Base-by-base conservation (phyloP, 2,329 filamentous ascomycete species). In the Ceratocystiopsis minuta region DNA sequence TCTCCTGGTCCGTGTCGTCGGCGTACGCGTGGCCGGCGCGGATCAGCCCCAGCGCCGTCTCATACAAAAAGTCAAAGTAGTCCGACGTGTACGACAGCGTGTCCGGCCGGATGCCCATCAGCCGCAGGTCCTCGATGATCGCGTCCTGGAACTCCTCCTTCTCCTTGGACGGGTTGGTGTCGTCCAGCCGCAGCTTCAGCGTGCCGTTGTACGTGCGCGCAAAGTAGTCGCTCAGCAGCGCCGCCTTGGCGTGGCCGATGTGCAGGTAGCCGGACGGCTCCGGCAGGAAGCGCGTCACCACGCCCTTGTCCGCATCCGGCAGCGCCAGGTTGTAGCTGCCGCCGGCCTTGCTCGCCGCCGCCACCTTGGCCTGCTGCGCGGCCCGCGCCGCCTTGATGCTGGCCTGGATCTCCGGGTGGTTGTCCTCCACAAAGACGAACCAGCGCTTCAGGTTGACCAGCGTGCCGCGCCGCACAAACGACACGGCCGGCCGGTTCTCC, bases 91-190 rank as follows among this genome's bases (percentile, higher is more conserved):
- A 92, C 16, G 83, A 84, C 45, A 87, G 70, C 49, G 72, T 72
- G 60, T 95, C 88, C 17, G 87, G 83, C 62, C 81, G 83, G 60
- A 98, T 83, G 28, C 87, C 88, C 70, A 98, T 85, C 41, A 96
- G 70, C 39, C 78, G 76, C 40, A 95, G 72, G 60, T 98, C 90
- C 64, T 94, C 80, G 34, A 94, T 68, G 48, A 98, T 98, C 6
- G 86, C 73, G 61, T 96, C 86, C 58, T 96, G 80, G 58, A 80
- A 98, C 64, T 96, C 90, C 58, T 88, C 78, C 66, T 93, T 95
- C 68, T 98, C 90, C 60, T 96, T 96, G 46, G 81, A 78, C 9
- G 90, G 90, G 62, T 98, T 98, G 43, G 90, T 98, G 56, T 98
- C 90, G 57, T 98, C 90, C 55, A 98, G 90, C 46, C 90, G 82